Evolutionary conservation across 1,139 yeast genomes (phyloP).

Genomic region (Geotrichum aggregatum): DNA sequence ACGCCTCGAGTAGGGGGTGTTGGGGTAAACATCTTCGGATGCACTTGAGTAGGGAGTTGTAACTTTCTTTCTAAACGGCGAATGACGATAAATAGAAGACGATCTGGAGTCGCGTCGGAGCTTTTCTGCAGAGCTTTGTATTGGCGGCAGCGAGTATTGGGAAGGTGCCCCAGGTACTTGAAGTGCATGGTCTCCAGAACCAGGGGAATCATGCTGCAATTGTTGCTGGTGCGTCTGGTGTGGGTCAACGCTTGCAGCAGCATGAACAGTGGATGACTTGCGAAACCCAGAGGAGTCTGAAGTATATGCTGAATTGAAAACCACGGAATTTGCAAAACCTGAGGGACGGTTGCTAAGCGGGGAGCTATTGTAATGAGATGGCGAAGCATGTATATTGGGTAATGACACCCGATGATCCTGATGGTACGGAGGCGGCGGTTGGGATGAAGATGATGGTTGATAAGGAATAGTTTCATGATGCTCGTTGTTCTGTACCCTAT

Average conservation of each 20-base stretch:
- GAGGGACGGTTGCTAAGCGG: constrained; percentile 20
- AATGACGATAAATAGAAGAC: constrained; percentile 16
- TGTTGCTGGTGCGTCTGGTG: constrained; percentile 26
- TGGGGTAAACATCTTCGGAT: constrained; percentile 18
- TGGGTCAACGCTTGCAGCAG: constrained; percentile 28
- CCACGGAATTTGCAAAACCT: constrained; percentile 22
- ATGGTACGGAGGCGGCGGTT: constrained; percentile 3
- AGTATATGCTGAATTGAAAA: constrained; percentile 35
- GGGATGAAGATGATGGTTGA: constrained; percentile 2
- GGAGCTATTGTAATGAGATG: constrained; percentile 7
- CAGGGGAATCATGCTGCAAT: constrained; percentile 6
- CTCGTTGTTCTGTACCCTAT: no score
- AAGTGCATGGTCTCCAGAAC: constrained; percentile 5
- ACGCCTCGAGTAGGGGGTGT: constrained; percentile 20
- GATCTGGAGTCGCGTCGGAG: constrained; percentile 18
- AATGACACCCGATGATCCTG: constrained; percentile 14
- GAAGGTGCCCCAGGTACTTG: constrained; percentile 19
- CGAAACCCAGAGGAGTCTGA: constrained; percentile 34
- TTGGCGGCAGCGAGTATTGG: constrained; percentile 12
- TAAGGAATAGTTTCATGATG: no score
- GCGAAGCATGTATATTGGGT: constrained; percentile 49
- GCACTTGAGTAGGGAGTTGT: constrained; percentile 16
- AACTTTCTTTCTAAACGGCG: constrained; percentile 18
- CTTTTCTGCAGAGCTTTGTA: constrained; percentile 6
- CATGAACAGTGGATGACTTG: constrained; percentile 29